Evolutionary conservation across 2,329 filamentous ascomycete species (phyloP).

Genomic region (Paracamarosporium sp.): DNA sequence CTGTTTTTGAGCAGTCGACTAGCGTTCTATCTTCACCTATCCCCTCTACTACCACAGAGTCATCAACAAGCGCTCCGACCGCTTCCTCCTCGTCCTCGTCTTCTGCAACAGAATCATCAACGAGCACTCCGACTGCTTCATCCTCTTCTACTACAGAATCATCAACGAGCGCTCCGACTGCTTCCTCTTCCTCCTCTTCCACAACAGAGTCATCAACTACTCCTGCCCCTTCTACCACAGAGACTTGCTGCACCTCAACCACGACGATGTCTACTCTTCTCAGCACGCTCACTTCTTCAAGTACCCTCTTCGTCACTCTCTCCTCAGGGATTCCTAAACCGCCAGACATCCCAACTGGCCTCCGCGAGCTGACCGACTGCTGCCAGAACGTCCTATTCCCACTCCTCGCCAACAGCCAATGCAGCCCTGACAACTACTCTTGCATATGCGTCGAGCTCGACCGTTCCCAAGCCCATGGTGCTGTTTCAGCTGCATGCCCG

Average conservation of each 20-base stretch:
- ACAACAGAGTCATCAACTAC: not conserved
- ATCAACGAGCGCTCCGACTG: too few relatives aligned
- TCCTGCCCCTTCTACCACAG: not conserved
- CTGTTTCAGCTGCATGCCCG: constrained; percentile 6
- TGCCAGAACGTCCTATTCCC: constrained; percentile 27
- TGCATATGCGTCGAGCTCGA: constrained; percentile 30
- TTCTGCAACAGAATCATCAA: too few relatives aligned
- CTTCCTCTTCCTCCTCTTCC: not conserved
- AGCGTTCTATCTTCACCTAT: not conserved
- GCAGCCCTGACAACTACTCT: constrained; percentile 23
- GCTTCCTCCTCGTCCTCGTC: too few relatives aligned
- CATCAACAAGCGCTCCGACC: too few relatives aligned
- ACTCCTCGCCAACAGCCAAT: constrained; percentile 21
- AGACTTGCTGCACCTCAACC: not conserved
- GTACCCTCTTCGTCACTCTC: constrained; percentile 19
- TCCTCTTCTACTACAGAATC: too few relatives aligned
- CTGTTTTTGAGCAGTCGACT: not conserved
- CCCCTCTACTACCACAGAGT: too few relatives aligned
- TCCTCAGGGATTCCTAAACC: constrained; percentile 6
- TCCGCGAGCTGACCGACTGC: constrained; percentile 24
- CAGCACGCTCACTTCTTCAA: constrained; percentile 16
- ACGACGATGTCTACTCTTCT: constrained; percentile 13
- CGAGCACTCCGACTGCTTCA: too few relatives aligned
- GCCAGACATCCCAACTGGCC: constrained; percentile 11
- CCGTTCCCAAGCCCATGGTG: constrained; percentile 6